Evolutionary conservation across 2,329 filamentous ascomycete genomes (phyloP).

Genomic region (Fusarium siculi): DNA sequence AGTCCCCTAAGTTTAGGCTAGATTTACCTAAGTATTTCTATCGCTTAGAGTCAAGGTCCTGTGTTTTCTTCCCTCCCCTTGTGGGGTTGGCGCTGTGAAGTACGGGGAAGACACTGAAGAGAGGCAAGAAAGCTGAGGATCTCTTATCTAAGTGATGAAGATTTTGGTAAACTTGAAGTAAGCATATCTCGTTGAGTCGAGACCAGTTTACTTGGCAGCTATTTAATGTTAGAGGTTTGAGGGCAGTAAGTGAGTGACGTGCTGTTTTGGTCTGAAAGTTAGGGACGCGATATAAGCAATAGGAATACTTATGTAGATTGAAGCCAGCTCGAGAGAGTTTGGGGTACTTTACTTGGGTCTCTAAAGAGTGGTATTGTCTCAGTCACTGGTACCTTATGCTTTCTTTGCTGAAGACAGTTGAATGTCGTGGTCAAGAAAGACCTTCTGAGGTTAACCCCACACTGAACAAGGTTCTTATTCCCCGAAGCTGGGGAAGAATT

Average conservation of each 20-base stretch:
- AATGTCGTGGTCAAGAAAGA: neutral
- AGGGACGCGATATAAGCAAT: neutral
- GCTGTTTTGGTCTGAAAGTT: neutral
- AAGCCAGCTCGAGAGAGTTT: neutral
- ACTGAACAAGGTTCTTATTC: neutral
- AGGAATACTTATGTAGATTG: neutral
- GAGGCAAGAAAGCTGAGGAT: too few relatives aligned
- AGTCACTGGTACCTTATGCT: too few relatives aligned
- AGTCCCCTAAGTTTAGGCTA: too few relatives aligned
- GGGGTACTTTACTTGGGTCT: too few relatives aligned
- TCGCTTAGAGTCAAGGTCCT: too few relatives aligned
- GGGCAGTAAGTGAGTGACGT: neutral
- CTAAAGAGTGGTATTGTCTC: neutral
- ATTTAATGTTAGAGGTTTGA: neutral
- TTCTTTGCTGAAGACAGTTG: neutral
- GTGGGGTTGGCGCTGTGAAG: neutral
- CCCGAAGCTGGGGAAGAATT: constrained; percentile 14
- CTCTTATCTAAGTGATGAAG: neutral
- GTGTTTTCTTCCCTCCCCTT: too few relatives aligned
- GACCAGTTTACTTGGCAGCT: neutral
- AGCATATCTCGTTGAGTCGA: neutral
- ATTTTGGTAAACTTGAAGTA: neutral
- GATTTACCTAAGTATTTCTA: too few relatives aligned
- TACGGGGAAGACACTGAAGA: too few relatives aligned
- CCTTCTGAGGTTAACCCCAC: neutral